These are phyloP conservation scores for Debaryomyces sp. DNA, from an alignment of 1,139 yeast genomes.

Conservation along the genomic window DNA sequence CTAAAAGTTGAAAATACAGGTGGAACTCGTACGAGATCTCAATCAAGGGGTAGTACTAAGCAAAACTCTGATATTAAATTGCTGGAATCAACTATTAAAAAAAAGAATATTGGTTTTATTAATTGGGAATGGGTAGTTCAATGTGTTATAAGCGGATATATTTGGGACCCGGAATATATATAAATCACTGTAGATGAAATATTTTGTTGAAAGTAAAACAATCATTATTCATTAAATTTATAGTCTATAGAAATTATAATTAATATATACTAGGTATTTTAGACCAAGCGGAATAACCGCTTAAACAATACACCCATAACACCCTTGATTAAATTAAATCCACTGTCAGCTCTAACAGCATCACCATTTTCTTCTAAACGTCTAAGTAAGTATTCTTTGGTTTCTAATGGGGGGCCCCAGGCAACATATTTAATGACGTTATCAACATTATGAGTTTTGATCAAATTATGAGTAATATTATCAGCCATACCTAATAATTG, in stretches of 20 bases:
- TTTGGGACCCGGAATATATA: conserved; percentile 21
- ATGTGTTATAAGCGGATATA: conserved; percentile 56
- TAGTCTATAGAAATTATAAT: conserved; percentile 4
- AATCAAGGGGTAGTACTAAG: conserved; percentile 3
- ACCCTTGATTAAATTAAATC: conserved; percentile 71
- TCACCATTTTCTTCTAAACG: conserved; percentile 96
- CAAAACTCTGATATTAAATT: neutral
- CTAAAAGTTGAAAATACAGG: neutral
- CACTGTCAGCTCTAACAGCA: conserved; percentile 88
- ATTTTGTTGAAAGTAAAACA: neutral
- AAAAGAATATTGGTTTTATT: conserved; percentile 28
- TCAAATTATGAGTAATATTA: conserved; percentile 76
- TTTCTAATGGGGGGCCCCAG: conserved; percentile 97
- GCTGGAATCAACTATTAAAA: conserved; percentile 5
- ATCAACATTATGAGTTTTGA: conserved; percentile 62
- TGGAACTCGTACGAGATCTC: neutral
- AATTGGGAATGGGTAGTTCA: conserved; percentile 82
- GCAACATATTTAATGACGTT: conserved; percentile 93
- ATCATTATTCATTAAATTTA: conserved; percentile 7
- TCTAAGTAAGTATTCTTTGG: conserved; percentile 87
- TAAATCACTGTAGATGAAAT: neutral
- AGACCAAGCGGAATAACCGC: conserved; percentile 36
- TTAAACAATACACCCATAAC: conserved; percentile 47
- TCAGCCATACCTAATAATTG: conserved; percentile 98
- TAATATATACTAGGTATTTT: conserved; percentile 2